Conservation (phyloP, 2,329 filamentous ascomycete species). For the Aureobasidium sp. region DNA sequence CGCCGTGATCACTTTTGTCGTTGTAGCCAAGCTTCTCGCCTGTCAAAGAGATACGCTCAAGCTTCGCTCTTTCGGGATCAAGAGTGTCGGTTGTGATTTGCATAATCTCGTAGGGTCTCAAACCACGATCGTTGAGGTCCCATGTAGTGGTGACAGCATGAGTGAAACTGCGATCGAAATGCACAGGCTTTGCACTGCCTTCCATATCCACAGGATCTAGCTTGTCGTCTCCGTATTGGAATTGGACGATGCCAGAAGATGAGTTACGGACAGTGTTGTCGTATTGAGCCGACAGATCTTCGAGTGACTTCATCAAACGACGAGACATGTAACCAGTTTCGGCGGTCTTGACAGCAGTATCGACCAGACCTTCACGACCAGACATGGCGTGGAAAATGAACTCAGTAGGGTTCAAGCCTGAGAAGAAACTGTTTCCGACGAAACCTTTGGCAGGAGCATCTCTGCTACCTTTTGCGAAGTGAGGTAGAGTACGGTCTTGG, state of each 20-base stretch:
- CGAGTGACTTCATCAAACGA: slow-evolving; percentile 93
- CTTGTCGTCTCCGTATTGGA: slow-evolving; percentile 94
- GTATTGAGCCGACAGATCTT: slow-evolving; percentile 89
- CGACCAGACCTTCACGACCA: slow-evolving; percentile 94
- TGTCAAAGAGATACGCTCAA: slow-evolving; percentile 55
- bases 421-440: slow-evolving; percentile 95
- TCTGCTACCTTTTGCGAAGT: slow-evolving; percentile 88
- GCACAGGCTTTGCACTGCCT: slow-evolving; percentile 80
- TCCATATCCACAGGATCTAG: slow-evolving; percentile 98
- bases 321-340: slow-evolving; percentile 99
- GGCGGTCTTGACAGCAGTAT: slow-evolving; percentile 97
- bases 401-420: slow-evolving; percentile 79
- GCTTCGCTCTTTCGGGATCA: slow-evolving; percentile 58
- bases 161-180: slow-evolving; percentile 85
- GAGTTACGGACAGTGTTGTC: slow-evolving; percentile 93
- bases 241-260: slow-evolving; percentile 81
- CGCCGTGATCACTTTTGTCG: slow-evolving; percentile 56
- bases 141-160: slow-evolving; percentile 71
- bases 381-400: slow-evolving; percentile 99
- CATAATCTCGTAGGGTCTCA: slow-evolving; percentile 69
- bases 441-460: slow-evolving; percentile 96
- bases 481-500: slow-evolving; percentile 87
- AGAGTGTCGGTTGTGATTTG: slow-evolving; percentile 62
- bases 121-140: slow-evolving; percentile 64
- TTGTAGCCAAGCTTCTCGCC: slow-evolving; percentile 58